Conservation (phyloP, 2,329 filamentous ascomycete species). For the Emydomyces testavorans region DNA sequence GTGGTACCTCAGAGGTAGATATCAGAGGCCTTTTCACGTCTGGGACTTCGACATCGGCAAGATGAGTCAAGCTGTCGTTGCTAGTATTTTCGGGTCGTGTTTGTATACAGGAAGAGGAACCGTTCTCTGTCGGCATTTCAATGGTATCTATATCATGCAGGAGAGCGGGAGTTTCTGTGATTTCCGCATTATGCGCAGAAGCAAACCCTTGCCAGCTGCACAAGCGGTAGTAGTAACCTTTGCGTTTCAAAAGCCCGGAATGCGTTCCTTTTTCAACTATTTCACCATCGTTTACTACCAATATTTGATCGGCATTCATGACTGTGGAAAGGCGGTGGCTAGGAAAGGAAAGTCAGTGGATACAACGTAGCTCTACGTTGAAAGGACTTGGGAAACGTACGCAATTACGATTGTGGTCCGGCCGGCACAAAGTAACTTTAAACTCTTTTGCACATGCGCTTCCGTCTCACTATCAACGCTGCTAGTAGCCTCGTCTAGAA, state of each 20-base stretch:
- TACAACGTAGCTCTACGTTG: conserved; percentile 6
- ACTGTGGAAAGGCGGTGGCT: conserved; percentile 58
- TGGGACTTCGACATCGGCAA: not conserved
- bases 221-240: conserved; percentile 52
- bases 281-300: conserved; percentile 52
- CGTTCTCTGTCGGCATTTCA: not conserved
- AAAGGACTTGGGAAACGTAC: conserved; percentile 32
- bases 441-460: conserved; percentile 36
- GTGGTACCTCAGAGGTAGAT: not conserved
- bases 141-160: not conserved
- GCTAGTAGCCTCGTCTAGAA: conserved; percentile 45
- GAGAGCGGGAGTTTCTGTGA: not conserved
- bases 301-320: conserved; percentile 55
- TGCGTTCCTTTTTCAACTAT: conserved; percentile 55
- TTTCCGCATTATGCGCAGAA: not conserved
- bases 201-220: conserved; percentile 30
- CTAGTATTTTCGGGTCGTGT: not conserved
- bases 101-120: not conserved
- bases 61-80: not conserved
- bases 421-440: conserved; percentile 37
- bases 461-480: conserved; percentile 40
- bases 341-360: not conserved
- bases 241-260: conserved; percentile 45
- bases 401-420: conserved; percentile 45
- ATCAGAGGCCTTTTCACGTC: not conserved